Conservation (phyloP, 2,329 filamentous ascomycete genomes). For the Trematosphaeria pertusa region DNA sequence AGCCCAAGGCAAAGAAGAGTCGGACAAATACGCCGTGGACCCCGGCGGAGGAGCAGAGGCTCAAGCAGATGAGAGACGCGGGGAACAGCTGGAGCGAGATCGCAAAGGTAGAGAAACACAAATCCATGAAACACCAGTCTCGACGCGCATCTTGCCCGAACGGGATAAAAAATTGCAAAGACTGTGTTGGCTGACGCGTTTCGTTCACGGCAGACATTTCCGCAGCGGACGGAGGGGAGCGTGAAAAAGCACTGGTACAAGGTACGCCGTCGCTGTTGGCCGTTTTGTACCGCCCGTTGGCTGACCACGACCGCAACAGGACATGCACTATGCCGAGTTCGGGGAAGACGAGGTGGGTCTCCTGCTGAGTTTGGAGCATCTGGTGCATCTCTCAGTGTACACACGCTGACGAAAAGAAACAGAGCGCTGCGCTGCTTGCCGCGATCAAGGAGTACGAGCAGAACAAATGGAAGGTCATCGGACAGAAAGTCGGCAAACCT, state of each 20-base stretch:
- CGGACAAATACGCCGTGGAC: slow-evolving; percentile 99
- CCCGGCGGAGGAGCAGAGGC: slow-evolving; percentile 85
- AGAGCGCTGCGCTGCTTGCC: slow-evolving; percentile 81
- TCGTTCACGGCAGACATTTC: slow-evolving; percentile 72
- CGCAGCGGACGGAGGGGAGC: slow-evolving; percentile 90
- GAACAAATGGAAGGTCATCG: slow-evolving; percentile 98
- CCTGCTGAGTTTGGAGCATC: slow-evolving; percentile 7
- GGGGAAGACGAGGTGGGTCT: slow-evolving; percentile 86
- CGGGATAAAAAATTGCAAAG: neutral
- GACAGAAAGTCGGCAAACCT: slow-evolving; percentile 95
- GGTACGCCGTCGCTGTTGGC: slow-evolving; percentile 56
- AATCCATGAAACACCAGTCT: slow-evolving; percentile 8
- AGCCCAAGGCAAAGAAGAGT: slow-evolving; percentile 77
- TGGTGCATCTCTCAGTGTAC: slow-evolving; percentile 14
- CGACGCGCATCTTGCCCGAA: slow-evolving; percentile 6
- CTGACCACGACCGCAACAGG: slow-evolving; percentile 60
- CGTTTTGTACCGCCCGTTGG: slow-evolving; percentile 20
- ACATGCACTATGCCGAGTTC: slow-evolving; percentile 99
- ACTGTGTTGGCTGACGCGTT: slow-evolving; percentile 26
- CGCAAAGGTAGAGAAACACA: slow-evolving; percentile 73
- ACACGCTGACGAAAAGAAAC: slow-evolving; percentile 43
- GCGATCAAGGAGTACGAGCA: slow-evolving; percentile 99
- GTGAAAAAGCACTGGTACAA: slow-evolving; percentile 99
- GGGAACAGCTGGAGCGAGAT: slow-evolving; percentile 98
- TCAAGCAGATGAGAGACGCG: slow-evolving; percentile 93